These are phyloP conservation scores for Plasmodium cynomolgi DNA, from an alignment of 169 alveolate species.

Conservation along the genomic window DNA sequence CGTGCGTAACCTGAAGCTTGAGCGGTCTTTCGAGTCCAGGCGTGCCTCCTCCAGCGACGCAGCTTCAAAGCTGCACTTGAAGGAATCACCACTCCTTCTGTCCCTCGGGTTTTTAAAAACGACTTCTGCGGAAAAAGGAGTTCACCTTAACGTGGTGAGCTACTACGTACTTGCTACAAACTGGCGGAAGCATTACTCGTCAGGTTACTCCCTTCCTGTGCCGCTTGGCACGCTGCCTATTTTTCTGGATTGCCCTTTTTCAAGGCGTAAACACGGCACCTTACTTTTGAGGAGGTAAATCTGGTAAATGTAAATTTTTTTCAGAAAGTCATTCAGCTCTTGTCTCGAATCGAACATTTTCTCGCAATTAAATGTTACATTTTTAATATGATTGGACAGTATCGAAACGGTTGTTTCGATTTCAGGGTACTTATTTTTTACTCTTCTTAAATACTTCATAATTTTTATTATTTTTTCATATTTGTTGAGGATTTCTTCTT, in stretches of 20 bases:
- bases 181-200: neutral
- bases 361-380: constrained; percentile 63
- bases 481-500: constrained; percentile 54
- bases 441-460: constrained; percentile 52
- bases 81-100: neutral
- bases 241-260: neutral
- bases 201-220: neutral
- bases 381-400: constrained; percentile 54
- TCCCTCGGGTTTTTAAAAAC: constrained; percentile 33
- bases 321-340: constrained; percentile 37
- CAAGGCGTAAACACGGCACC: neutral
- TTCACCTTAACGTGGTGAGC: neutral
- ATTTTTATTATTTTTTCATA: constrained; percentile 65
- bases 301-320: constrained; percentile 66
- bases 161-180: neutral
- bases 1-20: constrained; percentile 14
- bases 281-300: constrained; percentile 56
- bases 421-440: constrained; percentile 53
- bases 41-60: neutral
- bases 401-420: constrained; percentile 58
- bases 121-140: constrained; percentile 23
- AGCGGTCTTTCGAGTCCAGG: neutral
- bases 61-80: neutral
- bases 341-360: constrained; percentile 63
- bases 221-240: neutral